phyloP scores from a whole-genome alignment of 2,329 filamentous ascomycete species.

The Aspergillus thermomutatus region DNA sequence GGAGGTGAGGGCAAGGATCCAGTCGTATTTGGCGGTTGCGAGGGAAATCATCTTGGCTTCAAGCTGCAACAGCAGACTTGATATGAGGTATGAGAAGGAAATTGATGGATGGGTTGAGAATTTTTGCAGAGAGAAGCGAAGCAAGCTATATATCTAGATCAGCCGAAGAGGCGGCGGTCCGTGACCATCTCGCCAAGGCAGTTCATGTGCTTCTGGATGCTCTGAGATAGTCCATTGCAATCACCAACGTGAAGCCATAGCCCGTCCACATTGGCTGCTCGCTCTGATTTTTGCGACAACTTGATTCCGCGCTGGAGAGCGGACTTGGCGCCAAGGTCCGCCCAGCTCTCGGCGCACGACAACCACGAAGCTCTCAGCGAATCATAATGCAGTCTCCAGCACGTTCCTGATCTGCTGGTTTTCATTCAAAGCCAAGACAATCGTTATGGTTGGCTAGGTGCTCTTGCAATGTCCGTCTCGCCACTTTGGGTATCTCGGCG shows the following conservation, averaged over 20 bases:
- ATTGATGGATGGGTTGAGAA: background rate
- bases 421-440: background rate
- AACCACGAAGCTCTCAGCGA: background rate
- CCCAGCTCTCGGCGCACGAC: background rate
- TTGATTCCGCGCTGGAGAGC: constrained; percentile 2
- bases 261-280: constrained; percentile 3
- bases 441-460: background rate
- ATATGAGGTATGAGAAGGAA: background rate
- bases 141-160: background rate
- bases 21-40: constrained; percentile 27
- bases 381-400: background rate
- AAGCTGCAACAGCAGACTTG: background rate
- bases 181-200: background rate
- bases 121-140: background rate
- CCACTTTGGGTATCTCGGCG: background rate
- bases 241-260: constrained; percentile 7
- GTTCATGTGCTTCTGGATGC: background rate
- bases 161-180: background rate
- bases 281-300: background rate
- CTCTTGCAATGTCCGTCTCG: background rate
- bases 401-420: constrained; percentile 15
- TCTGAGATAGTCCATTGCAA: background rate
- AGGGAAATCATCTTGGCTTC: constrained; percentile 17
- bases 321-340: constrained; percentile 12
- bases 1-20: constrained; percentile 27